These are phyloP conservation scores for Pythium apleroticum DNA, from an alignment of 352 stramenopile genomes.

Conservation along the genomic window DNA sequence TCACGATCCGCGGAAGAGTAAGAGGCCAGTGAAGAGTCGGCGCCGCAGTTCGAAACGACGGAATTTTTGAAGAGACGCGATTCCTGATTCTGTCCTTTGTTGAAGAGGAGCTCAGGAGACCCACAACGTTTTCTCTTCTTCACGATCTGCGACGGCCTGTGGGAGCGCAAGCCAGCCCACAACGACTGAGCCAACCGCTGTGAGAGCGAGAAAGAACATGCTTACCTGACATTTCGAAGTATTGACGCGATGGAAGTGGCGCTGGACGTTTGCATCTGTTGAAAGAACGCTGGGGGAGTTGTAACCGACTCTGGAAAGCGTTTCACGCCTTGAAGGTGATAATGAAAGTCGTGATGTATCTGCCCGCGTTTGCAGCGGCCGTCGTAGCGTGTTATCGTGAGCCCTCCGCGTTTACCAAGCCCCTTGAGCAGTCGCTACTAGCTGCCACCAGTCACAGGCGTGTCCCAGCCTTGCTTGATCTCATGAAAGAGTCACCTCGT, in stretches of 20 bases:
- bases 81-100: background rate
- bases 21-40: conserved; percentile 9
- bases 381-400: too few relatives aligned
- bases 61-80: conserved; percentile 10
- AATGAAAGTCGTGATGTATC: background rate
- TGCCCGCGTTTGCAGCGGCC: background rate
- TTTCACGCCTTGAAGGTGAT: background rate
- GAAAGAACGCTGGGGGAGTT: background rate
- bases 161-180: too few relatives aligned
- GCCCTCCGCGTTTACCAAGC: too few relatives aligned
- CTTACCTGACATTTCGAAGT: background rate
- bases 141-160: background rate
- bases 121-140: background rate
- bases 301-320: background rate
- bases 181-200: too few relatives aligned
- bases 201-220: too few relatives aligned
- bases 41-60: background rate
- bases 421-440: background rate
- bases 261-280: background rate
- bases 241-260: background rate
- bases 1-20: background rate
- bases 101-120: background rate
- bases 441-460: background rate
- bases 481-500: background rate
- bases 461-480: background rate